Evolutionary conservation across 2,329 filamentous ascomycete species (phyloP), one percentile per base, ranked within the genome.

Genomic region (Diaporthe humulicola): DNA sequence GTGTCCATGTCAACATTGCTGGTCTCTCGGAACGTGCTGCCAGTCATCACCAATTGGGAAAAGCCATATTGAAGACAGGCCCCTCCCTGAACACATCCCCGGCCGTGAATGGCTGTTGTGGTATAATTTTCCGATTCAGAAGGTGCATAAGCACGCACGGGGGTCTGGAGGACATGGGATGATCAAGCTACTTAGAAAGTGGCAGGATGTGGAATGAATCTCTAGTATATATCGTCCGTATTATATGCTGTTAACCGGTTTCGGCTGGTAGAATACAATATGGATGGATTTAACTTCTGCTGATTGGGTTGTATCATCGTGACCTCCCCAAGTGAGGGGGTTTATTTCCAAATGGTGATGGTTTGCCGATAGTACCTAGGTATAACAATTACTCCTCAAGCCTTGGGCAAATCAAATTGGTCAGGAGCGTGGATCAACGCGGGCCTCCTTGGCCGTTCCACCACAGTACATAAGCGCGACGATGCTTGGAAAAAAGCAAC

Each of bases 381-480:
- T 48, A 33, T 22, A 38, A 38, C 17, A 17, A 28, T 38, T 15
- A 19, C 45, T 25, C 45, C 25, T 38, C 30, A 38, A 40, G n/a
- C 33, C 64, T 69, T 22, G 45, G 45, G 12, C 45, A 52, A 28
- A 69, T 69, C 28, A n/a, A 54, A 69, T 28, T 38, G 45, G 64
- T 38, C 15, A n/a, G 45, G 40, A 69, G 50, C 64, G 64, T 52
- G 64, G 45, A 69, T 69, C 64, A 38, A 69, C 64, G 54, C 33
- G 64, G 33, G 48, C 33, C 48, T 54, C 48, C 30, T 69, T 40
- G 60, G 22, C 45, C 64, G 64, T 69, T 12, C 64, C 64, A 69
- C 64, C 10, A 15, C 40, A 40, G 60, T 33, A 48, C 60, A 45
- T 40, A 54, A 40, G 64, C 33, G 64, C 64, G 48, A 69, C 36